Percentiles rank a stretch among this genome's conserved stretches.
Conservation (phyloP, 2,329 filamentous ascomycete species). For the Colletotrichum sp. region DNA sequence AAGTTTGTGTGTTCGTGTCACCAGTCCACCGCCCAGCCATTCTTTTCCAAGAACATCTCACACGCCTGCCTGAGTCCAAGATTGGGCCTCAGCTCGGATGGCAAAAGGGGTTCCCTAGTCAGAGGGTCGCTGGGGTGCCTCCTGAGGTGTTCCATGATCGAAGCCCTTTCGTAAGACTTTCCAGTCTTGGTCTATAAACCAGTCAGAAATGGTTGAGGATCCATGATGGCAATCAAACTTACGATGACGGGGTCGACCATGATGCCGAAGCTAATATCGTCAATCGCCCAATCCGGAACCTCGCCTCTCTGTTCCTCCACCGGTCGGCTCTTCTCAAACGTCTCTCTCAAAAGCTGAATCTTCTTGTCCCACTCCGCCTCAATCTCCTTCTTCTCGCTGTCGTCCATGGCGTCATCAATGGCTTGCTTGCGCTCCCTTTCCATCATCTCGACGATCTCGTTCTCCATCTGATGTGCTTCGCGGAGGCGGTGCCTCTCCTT, state of each 20-base stretch:
- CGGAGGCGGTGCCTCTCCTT: slow-evolving; percentile 67
- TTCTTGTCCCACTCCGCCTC: slow-evolving; percentile 52
- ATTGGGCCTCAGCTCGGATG: slow-evolving; percentile 79
- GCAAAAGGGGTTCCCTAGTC: slow-evolving; percentile 75
- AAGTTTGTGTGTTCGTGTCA: slow-evolving; percentile 40
- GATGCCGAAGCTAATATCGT: slow-evolving; percentile 76
- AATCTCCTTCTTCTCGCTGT: slow-evolving; percentile 54
- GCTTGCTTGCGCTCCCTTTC: slow-evolving; percentile 49
- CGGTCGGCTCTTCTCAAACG: slow-evolving; percentile 58
- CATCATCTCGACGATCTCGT: slow-evolving; percentile 34
- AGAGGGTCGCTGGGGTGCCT: slow-evolving; percentile 79
- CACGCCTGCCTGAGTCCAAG: slow-evolving; percentile 82
- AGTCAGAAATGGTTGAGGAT: slow-evolving; percentile 9
- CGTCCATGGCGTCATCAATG: slow-evolving; percentile 42
- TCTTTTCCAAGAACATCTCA: slow-evolving; percentile 82
- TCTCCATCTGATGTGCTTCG: slow-evolving; percentile 56
- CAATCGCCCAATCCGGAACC: slow-evolving; percentile 78
- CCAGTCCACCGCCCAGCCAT: slow-evolving; percentile 95
- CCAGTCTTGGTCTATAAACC: slow-evolving; percentile 74
- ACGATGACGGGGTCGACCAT: slow-evolving; percentile 74
- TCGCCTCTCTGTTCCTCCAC: slow-evolving; percentile 54
- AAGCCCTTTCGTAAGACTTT: slow-evolving; percentile 86
- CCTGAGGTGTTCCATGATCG: slow-evolving; percentile 85
- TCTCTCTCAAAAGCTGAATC: slow-evolving; percentile 44
- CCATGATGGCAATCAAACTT: slow-evolving; percentile 26